Base-by-base conservation (phyloP, 2,329 filamentous ascomycete species). In the Daldinia sp. region DNA sequence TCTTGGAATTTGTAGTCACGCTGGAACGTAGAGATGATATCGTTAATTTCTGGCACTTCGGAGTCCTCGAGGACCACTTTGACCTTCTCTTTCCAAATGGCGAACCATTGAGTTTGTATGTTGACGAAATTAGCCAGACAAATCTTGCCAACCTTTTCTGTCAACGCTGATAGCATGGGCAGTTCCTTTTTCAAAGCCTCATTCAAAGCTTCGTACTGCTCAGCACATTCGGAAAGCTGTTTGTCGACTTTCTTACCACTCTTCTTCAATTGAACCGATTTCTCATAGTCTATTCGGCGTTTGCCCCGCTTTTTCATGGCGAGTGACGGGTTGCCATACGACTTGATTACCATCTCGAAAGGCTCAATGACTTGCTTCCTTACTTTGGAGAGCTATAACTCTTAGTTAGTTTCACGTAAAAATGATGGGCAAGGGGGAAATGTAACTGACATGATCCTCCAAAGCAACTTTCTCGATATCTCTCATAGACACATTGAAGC, bases 291-390 rank as follows among this genome's bases (percentile, higher is more conserved):
- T 13, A 94, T 81, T 11, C 96, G 86, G n/a, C 92, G 90, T 81
- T 98, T 98, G 70, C 94, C 90, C 21, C 95, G 90, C 80, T 98
- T 97, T 74, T 93, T 92, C 87, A 98, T 97, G 3, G 95, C 90
- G 61, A 93, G 86, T 49, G 93, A 91, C 1, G 94, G 93, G 32
- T 92, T 91, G 54, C 91, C 89, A 72, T 96, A 94, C 7, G 92
- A 83, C 72, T 91, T 89, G 74, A 95, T 90, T 27, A 94, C 84
- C 45, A 86, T 85, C 69, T 92, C 85, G 76, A 96, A 92, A 1
- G 93, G 94, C 68, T 94, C 90, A 65, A 97, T 92, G 49, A 97
- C 92, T 71, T 90, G 88, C 74, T 90, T 92, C 53, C 91, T 87
- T 45, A 98, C 90, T 72, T 90, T 85, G 5, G 79, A 77, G 63